Percentiles rank a stretch among this genome's conserved stretches.
Evolutionary conservation across 2,329 filamentous ascomycete genomes (phyloP).

Genomic region (Aspergillus carbonarius): DNA sequence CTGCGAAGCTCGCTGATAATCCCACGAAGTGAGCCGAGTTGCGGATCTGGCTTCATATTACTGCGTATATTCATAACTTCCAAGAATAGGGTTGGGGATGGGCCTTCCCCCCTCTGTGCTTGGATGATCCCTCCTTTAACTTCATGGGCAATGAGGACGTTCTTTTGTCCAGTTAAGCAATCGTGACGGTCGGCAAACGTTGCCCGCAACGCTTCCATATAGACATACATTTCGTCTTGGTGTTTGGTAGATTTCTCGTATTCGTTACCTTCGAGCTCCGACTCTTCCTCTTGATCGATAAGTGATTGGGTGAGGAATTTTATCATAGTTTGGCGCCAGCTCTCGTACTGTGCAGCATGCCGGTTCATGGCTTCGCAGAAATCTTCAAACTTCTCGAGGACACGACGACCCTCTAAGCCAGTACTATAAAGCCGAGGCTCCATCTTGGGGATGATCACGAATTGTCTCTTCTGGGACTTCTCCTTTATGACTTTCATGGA

Average conservation of each 20-base stretch:
- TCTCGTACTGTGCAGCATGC: conserved; percentile 68
- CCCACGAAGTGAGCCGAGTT: conserved; percentile 66
- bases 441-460: conserved; percentile 65
- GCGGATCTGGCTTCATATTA: conserved; percentile 44
- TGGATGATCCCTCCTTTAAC: conserved; percentile 59
- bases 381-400: conserved; percentile 65
- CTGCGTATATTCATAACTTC: conserved; percentile 49
- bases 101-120: conserved; percentile 65
- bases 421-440: conserved; percentile 51
- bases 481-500: conserved; percentile 64
- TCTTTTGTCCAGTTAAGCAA: conserved; percentile 73
- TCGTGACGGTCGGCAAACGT: conserved; percentile 76
- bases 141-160: conserved; percentile 72
- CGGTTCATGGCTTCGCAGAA: conserved; percentile 67
- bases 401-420: conserved; percentile 70
- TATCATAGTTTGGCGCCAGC: conserved; percentile 73
- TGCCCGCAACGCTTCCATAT: conserved; percentile 74
- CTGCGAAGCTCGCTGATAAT: conserved; percentile 69
- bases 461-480: conserved; percentile 54
- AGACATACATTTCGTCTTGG: conserved; percentile 86
- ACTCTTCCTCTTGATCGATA: conserved; percentile 75
- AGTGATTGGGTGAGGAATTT: conserved; percentile 71
- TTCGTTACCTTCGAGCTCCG: conserved; percentile 82
- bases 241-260: conserved; percentile 82
- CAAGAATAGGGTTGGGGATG: conserved; percentile 65